Percentiles rank a stretch among this genome's conserved stretches.
Evolutionary conservation across 306 rosid genomes (phyloP).

Genomic region (Astragalus glycyphyllos): DNA sequence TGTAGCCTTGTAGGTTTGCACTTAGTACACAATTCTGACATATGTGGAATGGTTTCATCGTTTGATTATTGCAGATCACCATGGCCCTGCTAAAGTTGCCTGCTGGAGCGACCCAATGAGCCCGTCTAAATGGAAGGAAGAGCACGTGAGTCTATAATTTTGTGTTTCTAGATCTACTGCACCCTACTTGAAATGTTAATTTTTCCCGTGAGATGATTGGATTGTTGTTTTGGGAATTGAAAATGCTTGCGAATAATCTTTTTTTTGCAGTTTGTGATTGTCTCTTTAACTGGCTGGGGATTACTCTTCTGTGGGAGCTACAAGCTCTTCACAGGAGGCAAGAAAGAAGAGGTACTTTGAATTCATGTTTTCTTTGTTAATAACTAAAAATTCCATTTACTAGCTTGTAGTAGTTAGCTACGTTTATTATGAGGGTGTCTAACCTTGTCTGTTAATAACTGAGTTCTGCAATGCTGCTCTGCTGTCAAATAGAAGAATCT

Average conservation of each 20-base stretch:
- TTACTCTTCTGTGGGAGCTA: slow-evolving; percentile 61
- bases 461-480: slow-evolving; percentile 14
- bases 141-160: slow-evolving; percentile 74
- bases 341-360: slow-evolving; percentile 85
- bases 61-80: slow-evolving; percentile 72
- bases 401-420: slow-evolving; percentile 20
- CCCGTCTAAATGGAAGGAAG: slow-evolving; percentile 99
- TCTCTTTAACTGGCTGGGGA: slow-evolving; percentile 88
- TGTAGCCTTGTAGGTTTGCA: background rate
- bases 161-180: slow-evolving; percentile 27
- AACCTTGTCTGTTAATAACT: slow-evolving; percentile 16
- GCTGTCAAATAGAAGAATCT: slow-evolving; percentile 1
- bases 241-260: slow-evolving; percentile 18
- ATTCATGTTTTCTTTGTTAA: background rate
- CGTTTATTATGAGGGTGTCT: slow-evolving; percentile 7
- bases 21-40: background rate
- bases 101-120: slow-evolving; percentile 86
- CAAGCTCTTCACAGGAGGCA: slow-evolving; percentile 74
- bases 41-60: slow-evolving; percentile 22
- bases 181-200: background rate
- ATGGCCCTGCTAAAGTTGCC: slow-evolving; percentile 79
- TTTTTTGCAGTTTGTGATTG: slow-evolving; percentile 79
- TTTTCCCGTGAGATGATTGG: slow-evolving; percentile 28
- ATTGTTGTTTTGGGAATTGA: background rate
- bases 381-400: slow-evolving; percentile 3